Evolutionary conservation across 805 yeast genomes (phyloP), one percentile per base, ranked within the genome.

Genomic region (Yamadazyma insecticola): DNA sequence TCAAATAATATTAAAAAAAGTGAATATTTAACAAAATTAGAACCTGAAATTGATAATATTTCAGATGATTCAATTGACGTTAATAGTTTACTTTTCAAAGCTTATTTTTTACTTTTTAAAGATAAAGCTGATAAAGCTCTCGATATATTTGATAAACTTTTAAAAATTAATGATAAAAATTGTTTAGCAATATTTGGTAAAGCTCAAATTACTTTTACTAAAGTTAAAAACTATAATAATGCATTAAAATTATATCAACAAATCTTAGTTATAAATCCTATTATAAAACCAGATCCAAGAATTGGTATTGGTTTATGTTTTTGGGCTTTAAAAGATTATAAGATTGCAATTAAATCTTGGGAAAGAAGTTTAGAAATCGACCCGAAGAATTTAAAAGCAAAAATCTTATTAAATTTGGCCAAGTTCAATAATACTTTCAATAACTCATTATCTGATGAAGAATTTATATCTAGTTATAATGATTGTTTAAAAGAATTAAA

Each of bases 271-370:
- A 66, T 79, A 29, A 80, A 87, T 40, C 97, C 97, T 2, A 53
- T 81, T 22, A 61, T 82, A 44, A 73, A 74, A 44, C 97, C 97
- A 4, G 97, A 90, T 60, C 94, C 97, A 13, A 71, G 99, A 56
- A 72, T 92, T 38, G 99, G 97, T 17, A 76, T 90, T 39, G 99
- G 98, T 21, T 63, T 92, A 42, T 89, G 97, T 56, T 90, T 80
- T 52, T 92, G 97, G 97, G 75, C 75, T 38, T 63, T 92, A 39
- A 81, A 81, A 31, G 95, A 86, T 53, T 73, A 75, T 41, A 72
- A 72, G 30, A 72, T 86, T 63, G 97, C 98, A 0, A 50, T 72
- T 5, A 62, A 64, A 29, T 81, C 97, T 0, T 92, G 97, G 97
- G 72, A 74, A 40, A 73, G 97, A 48, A 72, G 86, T 1, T 58